A percentile compares a stretch with the other conserved stretches of the same genome.
phyloP scores from a whole-genome alignment of 1,139 yeast genomes.

The Debaryomyces robertsiae region DNA sequence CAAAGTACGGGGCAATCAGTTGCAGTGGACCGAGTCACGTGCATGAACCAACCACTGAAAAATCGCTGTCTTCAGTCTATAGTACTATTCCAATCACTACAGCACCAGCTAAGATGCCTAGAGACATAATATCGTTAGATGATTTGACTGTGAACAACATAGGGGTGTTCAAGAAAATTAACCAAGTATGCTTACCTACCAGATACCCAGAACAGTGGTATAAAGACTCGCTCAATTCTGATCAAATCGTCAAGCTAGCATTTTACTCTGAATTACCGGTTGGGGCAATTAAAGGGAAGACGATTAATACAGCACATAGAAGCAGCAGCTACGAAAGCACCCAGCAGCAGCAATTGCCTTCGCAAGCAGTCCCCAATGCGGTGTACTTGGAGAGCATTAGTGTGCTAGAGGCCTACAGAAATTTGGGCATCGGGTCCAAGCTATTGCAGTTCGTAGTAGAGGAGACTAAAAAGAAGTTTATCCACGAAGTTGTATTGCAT shows the following conservation, averaged over 20 bases:
- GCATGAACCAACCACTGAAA: constrained; percentile 5
- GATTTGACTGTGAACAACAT: constrained; percentile 57
- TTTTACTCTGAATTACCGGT: constrained; percentile 69
- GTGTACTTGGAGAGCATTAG: constrained; percentile 69
- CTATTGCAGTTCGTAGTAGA: constrained; percentile 58
- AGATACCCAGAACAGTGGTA: constrained; percentile 50
- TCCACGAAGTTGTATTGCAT: constrained; percentile 62
- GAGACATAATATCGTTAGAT: constrained; percentile 52
- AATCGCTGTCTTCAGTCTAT: neutral
- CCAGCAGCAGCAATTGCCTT: constrained; percentile 24
- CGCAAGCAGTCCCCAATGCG: constrained; percentile 49
- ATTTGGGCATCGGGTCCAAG: constrained; percentile 61
- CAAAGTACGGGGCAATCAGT: too few species aligned
- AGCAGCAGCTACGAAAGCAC: constrained; percentile 27
- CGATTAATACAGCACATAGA: constrained; percentile 35
- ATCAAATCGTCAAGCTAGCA: constrained; percentile 46
- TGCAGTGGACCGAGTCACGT: constrained; percentile 9
- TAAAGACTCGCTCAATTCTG: constrained; percentile 36
- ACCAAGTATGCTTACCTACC: constrained; percentile 45
- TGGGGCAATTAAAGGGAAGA: constrained; percentile 63
- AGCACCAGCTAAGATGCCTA: constrained; percentile 19
- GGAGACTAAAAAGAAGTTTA: constrained; percentile 52
- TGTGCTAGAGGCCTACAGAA: constrained; percentile 62
- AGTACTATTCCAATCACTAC: too few species aligned
- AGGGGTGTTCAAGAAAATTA: constrained; percentile 54